Base-by-base conservation (phyloP, 768 basidiomycete genomes). In the Russula abietina region DNA sequence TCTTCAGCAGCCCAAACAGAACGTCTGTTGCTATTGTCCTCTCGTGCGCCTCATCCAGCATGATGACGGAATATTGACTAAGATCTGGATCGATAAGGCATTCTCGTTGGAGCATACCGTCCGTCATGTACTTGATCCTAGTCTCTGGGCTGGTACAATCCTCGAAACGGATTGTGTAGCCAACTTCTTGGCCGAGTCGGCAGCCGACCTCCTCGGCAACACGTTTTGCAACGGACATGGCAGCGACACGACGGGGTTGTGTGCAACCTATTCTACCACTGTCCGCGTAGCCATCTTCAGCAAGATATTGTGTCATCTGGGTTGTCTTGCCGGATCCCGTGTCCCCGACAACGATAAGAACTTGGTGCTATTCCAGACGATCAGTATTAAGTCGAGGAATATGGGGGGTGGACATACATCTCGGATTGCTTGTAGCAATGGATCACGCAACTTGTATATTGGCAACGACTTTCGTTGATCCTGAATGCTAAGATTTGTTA, bases 61-160 rank as follows among this genome's bases (percentile, higher is more conserved):
- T 99, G 74, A 99, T 79, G 58, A 98, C 93, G 2, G 92, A 93
- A 73, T 99, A 99, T 52, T 86, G 83, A 64, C 86, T 91, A 72
- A 93, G 88, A 64, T 97, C 86, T 6, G 96, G 96, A 71, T 99
- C 97, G 71, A 98, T 91, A 57, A 99, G 78, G 67, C 89, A 93
- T 79, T 99, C 97, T 76, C 97, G 85, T 71, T 98, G 92, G 28
- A 99, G 81, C 93, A 99, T 98, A 78, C 97, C 97, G 71, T 98
- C 97, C 70, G 97, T 99, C 97, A 99, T 98, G 82, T 97, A 99
- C 75, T 98, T 99, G 82, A 99, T 99, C 71, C 90, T 87, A 3
- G 97, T 98, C 76, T 99, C 97, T 4, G 97, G 96, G 71, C 93
- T 90, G 7, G 97, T 98, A 75, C 96, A 94, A 74, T 99, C 97